Conservation (phyloP, 805 yeast genomes). For the Yarrowia sp. region DNA sequence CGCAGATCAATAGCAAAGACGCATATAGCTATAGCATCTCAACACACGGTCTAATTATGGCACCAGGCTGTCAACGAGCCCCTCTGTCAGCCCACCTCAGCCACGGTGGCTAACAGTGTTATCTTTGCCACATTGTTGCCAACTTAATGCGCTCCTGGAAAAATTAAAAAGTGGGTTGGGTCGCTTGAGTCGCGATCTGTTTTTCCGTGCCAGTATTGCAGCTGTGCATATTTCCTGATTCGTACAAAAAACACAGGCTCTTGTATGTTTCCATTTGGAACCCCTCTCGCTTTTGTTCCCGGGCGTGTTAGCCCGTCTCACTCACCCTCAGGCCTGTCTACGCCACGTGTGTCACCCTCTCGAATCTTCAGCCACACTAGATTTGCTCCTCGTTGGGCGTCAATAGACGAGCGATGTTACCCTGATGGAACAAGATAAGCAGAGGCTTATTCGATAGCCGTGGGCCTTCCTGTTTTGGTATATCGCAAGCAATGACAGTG, state of each 20-base stretch:
- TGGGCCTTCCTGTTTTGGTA: too few relatives aligned
- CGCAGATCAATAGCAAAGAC: too few relatives aligned
- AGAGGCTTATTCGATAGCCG: conserved; percentile 16
- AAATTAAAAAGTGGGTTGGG: background rate
- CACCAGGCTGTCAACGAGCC: too few relatives aligned
- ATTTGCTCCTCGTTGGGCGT: background rate
- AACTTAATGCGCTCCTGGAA: background rate
- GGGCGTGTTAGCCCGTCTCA: background rate
- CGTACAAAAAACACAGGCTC: too few relatives aligned
- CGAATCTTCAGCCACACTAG: conserved; percentile 24
- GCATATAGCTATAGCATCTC: too few relatives aligned
- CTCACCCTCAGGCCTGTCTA: background rate
- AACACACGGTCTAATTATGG: too few relatives aligned
- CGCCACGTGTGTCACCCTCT: conserved; percentile 20
- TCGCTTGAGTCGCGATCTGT: background rate
- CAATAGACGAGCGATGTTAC: background rate
- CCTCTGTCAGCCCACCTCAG: background rate
- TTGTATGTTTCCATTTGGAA: too few relatives aligned
- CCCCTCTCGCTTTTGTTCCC: too few relatives aligned
- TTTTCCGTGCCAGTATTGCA: background rate
- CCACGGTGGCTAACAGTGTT: conserved; percentile 22
- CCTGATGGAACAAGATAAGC: background rate
- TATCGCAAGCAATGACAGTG: too few relatives aligned
- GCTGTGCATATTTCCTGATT: background rate
- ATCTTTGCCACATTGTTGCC: background rate